A percentile compares a stretch with the other conserved stretches of the same genome.
These are phyloP conservation scores for Suillus occidentalis DNA, from an alignment of 768 basidiomycete genomes.

Conservation along the genomic window DNA sequence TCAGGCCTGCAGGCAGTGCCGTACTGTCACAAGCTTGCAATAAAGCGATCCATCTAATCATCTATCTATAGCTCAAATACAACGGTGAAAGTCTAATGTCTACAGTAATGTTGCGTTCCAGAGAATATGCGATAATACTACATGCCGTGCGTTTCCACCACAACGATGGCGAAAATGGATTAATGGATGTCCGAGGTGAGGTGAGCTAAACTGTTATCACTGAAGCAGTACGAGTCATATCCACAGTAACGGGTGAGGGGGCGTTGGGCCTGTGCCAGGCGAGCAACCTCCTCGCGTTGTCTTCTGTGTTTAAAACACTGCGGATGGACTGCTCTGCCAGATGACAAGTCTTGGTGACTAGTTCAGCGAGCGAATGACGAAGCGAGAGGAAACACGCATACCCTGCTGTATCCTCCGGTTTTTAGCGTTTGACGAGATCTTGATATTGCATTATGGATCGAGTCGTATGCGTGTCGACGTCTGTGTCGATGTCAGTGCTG, in stretches of 20 bases:
- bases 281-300: slow-evolving; percentile 60
- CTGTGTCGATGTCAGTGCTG: slow-evolving; percentile 33
- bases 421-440: slow-evolving; percentile 57
- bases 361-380: slow-evolving; percentile 10
- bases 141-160: not conserved
- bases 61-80: not conserved
- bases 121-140: not conserved
- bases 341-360: slow-evolving; percentile 51
- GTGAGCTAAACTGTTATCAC: not conserved
- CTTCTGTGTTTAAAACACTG: slow-evolving; percentile 58
- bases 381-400: slow-evolving; percentile 23
- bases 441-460: slow-evolving; percentile 72
- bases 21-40: not conserved
- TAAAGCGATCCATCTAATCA: not conserved
- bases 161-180: not conserved
- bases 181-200: not conserved
- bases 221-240: not conserved
- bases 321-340: slow-evolving; percentile 63
- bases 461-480: slow-evolving; percentile 67
- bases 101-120: not conserved
- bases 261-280: slow-evolving; percentile 42
- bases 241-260: not conserved
- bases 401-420: slow-evolving; percentile 45
- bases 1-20: not conserved
- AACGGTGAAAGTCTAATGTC: not conserved